These are phyloP conservation scores for Cytospora chrysosperma DNA, from an alignment of 2,329 filamentous ascomycete genomes.

Conservation along the genomic window DNA sequence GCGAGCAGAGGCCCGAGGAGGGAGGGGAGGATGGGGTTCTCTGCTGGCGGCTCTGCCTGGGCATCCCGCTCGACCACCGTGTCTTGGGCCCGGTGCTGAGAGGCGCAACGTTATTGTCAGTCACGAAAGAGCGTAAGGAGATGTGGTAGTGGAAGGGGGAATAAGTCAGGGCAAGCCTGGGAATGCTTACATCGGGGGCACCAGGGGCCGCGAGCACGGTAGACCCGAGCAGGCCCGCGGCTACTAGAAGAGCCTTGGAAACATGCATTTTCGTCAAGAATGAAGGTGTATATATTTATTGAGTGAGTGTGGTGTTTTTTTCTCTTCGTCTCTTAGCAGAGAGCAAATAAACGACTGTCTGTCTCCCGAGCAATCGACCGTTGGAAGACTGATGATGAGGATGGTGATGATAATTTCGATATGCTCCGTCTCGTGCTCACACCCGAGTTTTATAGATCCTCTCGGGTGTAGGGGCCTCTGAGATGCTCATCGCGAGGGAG, in stretches of 20 bases:
- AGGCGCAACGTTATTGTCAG: background rate
- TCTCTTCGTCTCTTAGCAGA: background rate
- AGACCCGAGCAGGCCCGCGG: slow-evolving; percentile 2
- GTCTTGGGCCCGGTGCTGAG: background rate
- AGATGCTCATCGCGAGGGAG: slow-evolving; percentile 16
- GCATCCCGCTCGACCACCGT: background rate
- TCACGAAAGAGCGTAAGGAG: no score
- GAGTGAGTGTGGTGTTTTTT: slow-evolving; percentile 9
- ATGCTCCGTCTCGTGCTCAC: slow-evolving; percentile 12
- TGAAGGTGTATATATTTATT: background rate
- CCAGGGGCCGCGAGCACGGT: slow-evolving; percentile 9
- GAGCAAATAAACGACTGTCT: background rate
- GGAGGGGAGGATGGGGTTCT: background rate
- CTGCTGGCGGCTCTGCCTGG: background rate
- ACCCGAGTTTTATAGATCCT: slow-evolving; percentile 15
- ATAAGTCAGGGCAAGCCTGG: background rate
- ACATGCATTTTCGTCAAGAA: slow-evolving; percentile 5
- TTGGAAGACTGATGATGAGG: slow-evolving; percentile 5
- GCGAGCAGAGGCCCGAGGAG: background rate
- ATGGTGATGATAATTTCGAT: slow-evolving; percentile 1
- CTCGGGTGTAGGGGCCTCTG: background rate
- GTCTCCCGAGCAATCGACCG: slow-evolving; percentile 10
- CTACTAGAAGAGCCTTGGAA: slow-evolving; percentile 5
- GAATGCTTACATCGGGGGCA: slow-evolving; percentile 1
- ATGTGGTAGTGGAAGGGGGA: no score